A percentile compares a stretch with the other conserved stretches of the same genome.
These are phyloP conservation scores for Serendipita sp. DNA, from an alignment of 768 basidiomycete genomes.

Conservation along the genomic window DNA sequence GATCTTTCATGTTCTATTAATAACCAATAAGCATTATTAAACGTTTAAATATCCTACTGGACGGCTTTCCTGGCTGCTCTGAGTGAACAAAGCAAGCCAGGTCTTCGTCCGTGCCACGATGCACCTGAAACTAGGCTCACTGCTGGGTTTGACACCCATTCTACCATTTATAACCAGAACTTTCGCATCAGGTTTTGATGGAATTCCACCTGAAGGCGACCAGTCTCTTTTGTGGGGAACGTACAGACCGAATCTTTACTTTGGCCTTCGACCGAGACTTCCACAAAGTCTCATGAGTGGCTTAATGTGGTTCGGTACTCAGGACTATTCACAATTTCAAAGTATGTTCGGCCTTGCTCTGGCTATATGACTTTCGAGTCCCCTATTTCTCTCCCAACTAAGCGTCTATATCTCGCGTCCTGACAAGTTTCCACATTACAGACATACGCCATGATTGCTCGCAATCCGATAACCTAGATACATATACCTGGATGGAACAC, in stretches of 20 bases:
- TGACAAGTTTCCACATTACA: conserved; percentile 18
- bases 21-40: not conserved
- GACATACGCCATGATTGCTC: conserved; percentile 78
- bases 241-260: conserved; percentile 89
- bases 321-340: conserved; percentile 52
- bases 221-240: conserved; percentile 60
- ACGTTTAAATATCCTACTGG: not conserved
- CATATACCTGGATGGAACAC: conserved; percentile 78
- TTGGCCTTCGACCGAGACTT: conserved; percentile 71
- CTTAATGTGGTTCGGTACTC: conserved; percentile 85
- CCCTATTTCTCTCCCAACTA: not conserved
- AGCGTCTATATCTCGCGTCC: not conserved
- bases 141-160: not conserved
- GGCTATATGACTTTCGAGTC: not conserved
- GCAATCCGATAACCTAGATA: conserved; percentile 64
- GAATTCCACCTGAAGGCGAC: not conserved
- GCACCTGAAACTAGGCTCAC: not conserved
- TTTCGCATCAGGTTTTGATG: not conserved
- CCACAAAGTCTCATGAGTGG: conserved; percentile 88
- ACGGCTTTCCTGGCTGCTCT: no score
- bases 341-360: conserved; percentile 19
- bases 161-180: not conserved
- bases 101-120: not conserved
- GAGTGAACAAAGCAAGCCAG: no score
- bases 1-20: not conserved